Percentiles rank a stretch among this genome's conserved stretches.
Evolutionary conservation across 495 filamentous ascomycete genomes (phyloP).

Genomic region (Diplogelasinospora grovesii): DNA sequence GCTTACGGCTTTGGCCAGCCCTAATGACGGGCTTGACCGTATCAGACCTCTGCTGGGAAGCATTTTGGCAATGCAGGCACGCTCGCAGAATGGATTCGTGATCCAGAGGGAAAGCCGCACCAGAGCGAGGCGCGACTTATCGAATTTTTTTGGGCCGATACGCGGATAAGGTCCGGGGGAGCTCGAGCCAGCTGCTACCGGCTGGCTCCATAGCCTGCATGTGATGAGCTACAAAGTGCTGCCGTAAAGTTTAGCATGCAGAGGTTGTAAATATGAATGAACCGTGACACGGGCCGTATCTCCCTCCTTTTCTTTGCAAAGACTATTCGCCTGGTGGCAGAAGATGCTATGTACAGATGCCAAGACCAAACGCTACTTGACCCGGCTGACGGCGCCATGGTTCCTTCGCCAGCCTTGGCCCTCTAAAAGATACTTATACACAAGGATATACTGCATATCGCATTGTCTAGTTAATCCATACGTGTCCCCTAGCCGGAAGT

Average conservation of each 20-base stretch:
- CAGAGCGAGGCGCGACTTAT: not conserved
- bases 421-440: not conserved
- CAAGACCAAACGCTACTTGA: not conserved
- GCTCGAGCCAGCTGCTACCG: not conserved
- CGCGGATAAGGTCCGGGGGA: not conserved
- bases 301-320: too few relatives aligned
- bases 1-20: slow-evolving; percentile 29
- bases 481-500: too few relatives aligned
- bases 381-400: not conserved
- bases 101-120: not conserved
- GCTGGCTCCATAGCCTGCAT: too few relatives aligned
- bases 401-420: not conserved
- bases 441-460: too few relatives aligned
- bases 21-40: slow-evolving; percentile 34
- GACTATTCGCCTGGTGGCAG: too few relatives aligned
- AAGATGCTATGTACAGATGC: slow-evolving; percentile 14
- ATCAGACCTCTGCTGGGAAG: slow-evolving; percentile 47
- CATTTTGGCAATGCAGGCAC: too few relatives aligned
- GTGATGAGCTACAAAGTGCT: too few relatives aligned
- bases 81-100: too few relatives aligned
- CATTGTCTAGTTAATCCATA: too few relatives aligned
- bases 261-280: too few relatives aligned
- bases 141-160: not conserved
- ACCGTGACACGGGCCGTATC: too few relatives aligned
- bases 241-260: too few relatives aligned